phyloP scores from a whole-genome alignment of 2,329 filamentous ascomycete genomes.

The Falciphora oryzae region DNA sequence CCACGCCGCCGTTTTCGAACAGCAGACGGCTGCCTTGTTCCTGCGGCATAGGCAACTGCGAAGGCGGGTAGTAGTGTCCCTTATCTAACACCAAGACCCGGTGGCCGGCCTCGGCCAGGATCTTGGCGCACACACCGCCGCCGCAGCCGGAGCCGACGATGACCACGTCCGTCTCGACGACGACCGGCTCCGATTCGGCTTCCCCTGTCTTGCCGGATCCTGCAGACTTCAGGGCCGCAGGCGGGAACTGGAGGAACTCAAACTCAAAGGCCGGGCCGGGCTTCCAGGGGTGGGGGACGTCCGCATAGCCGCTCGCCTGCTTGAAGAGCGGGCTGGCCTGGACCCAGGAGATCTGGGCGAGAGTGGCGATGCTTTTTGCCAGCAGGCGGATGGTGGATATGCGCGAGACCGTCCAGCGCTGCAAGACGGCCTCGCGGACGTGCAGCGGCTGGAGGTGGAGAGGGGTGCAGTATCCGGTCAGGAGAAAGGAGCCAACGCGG shows the following conservation, averaged over 20 bases:
- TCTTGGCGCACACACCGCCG: constrained; percentile 74
- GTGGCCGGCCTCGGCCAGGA: constrained; percentile 69
- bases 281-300: constrained; percentile 45
- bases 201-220: constrained; percentile 14
- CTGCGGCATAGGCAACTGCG: constrained; percentile 69
- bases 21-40: constrained; percentile 54
- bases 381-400: constrained; percentile 49
- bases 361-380: constrained; percentile 46
- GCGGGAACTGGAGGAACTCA: constrained; percentile 53
- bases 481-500: constrained; percentile 53
- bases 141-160: constrained; percentile 86
- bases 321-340: constrained; percentile 50
- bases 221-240: constrained; percentile 11
- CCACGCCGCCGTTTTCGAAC: constrained; percentile 61
- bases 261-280: constrained; percentile 49
- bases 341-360: constrained; percentile 50
- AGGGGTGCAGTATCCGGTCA: constrained; percentile 62
- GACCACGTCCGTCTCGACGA: constrained; percentile 72
- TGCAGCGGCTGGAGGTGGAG: constrained; percentile 55
- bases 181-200: constrained; percentile 38
- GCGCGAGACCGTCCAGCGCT: constrained; percentile 55
- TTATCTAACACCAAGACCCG: constrained; percentile 68
- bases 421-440: constrained; percentile 56
- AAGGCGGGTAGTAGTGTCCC: constrained; percentile 66
- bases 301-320: constrained; percentile 51